Base-by-base conservation (phyloP, 768 basidiomycete genomes). In the Astraeus odoratus region DNA sequence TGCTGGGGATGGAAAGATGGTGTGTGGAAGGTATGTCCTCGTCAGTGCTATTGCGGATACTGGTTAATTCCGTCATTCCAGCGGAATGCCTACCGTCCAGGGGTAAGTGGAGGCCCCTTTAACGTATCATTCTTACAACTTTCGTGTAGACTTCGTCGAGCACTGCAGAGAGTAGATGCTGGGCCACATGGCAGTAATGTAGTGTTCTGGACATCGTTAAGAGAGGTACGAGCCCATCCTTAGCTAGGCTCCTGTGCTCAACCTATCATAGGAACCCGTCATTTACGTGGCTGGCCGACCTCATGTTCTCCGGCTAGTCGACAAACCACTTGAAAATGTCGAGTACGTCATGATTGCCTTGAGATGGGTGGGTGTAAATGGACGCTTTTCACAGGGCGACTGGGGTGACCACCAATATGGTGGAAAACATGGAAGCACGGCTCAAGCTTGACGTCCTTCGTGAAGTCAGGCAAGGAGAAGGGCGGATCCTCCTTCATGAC, bases 61-160 rank as follows among this genome's bases (percentile, higher is more conserved):
- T 57, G 56, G 0, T 68, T 48, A 65, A 58, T 53, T 31, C 46
- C 16, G 20, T n/a, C 26, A 30, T 43, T 19, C 7, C 35, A 93
- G 85, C 53, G 94, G 94, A 13, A 98, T 98, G 94, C 95, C 95
- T 3, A 94, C 91, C 1, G 81, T 86, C 2, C 80, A 90, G 57
- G 95, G 95, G 59, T 57, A 24, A 13, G 51, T 44, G 5, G n/a
- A n/a, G n/a, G n/a, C n/a, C n/a, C n/a, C n/a, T n/a, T n/a, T n/a
- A n/a, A n/a, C n/a, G n/a, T n/a, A n/a, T n/a, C n/a, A n/a, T 43
- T 8, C 46, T 43, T 38, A 13, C 10, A 22, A n/a, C n/a, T n/a
- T n/a, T n/a, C n/a, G n/a, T n/a, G n/a, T 24, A 92, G 92, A 6
- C 68, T 96, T 47, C 78, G 89, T 43, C 74, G 80, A 46, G 91